Percentiles rank a stretch among this genome's conserved stretches.
Conservation (phyloP, 2,329 filamentous ascomycete genomes). For the Pseudogymnoascus sp. region DNA sequence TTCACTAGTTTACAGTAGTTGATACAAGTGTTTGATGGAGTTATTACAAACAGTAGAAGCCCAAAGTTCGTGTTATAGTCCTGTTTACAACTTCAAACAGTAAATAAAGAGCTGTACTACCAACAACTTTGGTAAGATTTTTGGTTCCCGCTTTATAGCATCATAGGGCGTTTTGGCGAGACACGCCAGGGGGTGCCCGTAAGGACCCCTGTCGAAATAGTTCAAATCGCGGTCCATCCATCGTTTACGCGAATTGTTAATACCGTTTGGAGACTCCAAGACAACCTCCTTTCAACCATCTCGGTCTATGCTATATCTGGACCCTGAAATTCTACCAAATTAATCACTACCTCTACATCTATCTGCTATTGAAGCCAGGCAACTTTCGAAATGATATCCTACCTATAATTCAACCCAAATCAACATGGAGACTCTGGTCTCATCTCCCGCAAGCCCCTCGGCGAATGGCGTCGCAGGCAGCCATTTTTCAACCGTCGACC, state of each 20-base stretch:
- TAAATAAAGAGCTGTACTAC: background rate
- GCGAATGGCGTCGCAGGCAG: constrained; percentile 24
- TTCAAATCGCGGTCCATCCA: constrained; percentile 11
- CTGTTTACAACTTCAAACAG: background rate
- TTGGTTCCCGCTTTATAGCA: constrained; percentile 9
- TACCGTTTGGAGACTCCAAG: constrained; percentile 4
- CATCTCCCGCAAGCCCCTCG: constrained; percentile 24
- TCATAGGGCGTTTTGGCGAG: constrained; percentile 4
- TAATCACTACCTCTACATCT: background rate
- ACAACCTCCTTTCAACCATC: constrained; percentile 6
- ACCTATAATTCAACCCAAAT: constrained; percentile 3
- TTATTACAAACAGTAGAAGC: background rate
- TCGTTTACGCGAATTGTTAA: constrained; percentile 10
- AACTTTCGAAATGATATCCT: background rate
- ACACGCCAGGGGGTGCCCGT: constrained; percentile 1
- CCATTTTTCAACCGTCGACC: constrained; percentile 54
- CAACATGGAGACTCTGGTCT: constrained; percentile 29
- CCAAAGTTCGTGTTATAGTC: background rate
- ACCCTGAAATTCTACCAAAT: constrained; percentile 5
- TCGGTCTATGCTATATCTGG: background rate
- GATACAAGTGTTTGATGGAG: background rate
- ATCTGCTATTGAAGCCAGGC: background rate
- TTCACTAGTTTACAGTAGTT: background rate
- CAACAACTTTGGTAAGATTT: background rate
- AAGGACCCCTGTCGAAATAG: constrained; percentile 10